A percentile compares a stretch with the other conserved stretches of the same genome.
These are phyloP conservation scores for Cercospora beticola DNA, from an alignment of 2,329 filamentous ascomycete species.

Conservation along the genomic window DNA sequence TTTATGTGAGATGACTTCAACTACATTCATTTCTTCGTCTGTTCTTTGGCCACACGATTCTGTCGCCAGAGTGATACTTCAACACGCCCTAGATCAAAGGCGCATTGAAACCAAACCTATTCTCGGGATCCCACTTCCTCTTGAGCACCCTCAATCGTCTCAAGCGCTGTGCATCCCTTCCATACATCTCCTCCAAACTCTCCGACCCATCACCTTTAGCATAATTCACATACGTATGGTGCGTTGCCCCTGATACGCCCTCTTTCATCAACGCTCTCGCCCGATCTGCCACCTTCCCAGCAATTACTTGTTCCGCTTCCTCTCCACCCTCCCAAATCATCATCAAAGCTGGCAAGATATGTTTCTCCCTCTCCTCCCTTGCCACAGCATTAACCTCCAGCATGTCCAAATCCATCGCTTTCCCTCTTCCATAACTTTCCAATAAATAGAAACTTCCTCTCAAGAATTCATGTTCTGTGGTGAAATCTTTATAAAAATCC, in stretches of 20 bases:
- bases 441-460: not conserved
- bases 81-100: not conserved
- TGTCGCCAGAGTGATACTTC: no score
- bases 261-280: constrained; percentile 2
- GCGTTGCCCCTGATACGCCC: not conserved
- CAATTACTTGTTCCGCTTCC: not conserved
- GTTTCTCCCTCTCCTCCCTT: not conserved
- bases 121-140: not conserved
- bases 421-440: not conserved
- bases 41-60: no score
- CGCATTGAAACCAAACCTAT: constrained; percentile 7
- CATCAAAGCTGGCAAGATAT: not conserved
- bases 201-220: not conserved
- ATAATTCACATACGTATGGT: constrained; percentile 4
- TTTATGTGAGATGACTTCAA: no score
- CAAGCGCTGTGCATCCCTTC: not conserved
- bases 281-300: not conserved
- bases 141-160: not conserved
- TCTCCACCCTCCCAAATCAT: not conserved
- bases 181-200: constrained; percentile 1
- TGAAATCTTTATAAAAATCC: not conserved
- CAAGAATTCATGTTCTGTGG: not conserved
- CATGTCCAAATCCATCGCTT: not conserved
- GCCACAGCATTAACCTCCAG: not conserved
- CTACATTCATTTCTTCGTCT: no score